Evolutionary conservation across 2,329 filamentous ascomycete genomes (phyloP).

Genomic region (Diplodia scrobiculata): DNA sequence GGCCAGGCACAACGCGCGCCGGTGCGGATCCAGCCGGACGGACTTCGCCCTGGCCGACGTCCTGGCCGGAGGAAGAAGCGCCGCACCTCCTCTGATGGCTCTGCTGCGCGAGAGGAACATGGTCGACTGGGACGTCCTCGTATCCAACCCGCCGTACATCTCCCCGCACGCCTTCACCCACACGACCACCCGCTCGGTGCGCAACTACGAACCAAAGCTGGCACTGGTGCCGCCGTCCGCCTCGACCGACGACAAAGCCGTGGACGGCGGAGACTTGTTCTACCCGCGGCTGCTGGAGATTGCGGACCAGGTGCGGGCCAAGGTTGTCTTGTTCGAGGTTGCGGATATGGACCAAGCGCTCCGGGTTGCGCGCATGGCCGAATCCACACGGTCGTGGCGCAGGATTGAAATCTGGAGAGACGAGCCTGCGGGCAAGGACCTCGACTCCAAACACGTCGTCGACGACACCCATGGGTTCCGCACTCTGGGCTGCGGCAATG

Average conservation of each 20-base stretch:
- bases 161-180: conserved; percentile 64
- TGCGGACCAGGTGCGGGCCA: conserved; percentile 54
- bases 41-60: conserved; percentile 22
- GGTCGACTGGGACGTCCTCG: conserved; percentile 56
- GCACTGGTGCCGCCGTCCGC: conserved; percentile 64
- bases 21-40: conserved; percentile 23
- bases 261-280: conserved; percentile 58
- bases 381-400: conserved; percentile 37
- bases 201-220: conserved; percentile 75
- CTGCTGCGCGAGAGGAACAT: conserved; percentile 1
- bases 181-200: conserved; percentile 71
- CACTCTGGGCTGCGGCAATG: conserved; percentile 47
- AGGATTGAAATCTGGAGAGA: conserved; percentile 72
- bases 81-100: neutral
- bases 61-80: neutral
- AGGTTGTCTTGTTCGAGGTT: conserved; percentile 68
- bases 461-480: neutral
- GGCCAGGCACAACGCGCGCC: conserved; percentile 60
- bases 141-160: conserved; percentile 92
- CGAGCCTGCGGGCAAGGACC: conserved; percentile 45
- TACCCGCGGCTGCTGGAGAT: conserved; percentile 66
- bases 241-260: neutral
- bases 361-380: conserved; percentile 61
- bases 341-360: conserved; percentile 68
- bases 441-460: conserved; percentile 28